phyloP scores from a whole-genome alignment of 345 rosid genomes.

The Citrus unshiu region DNA sequence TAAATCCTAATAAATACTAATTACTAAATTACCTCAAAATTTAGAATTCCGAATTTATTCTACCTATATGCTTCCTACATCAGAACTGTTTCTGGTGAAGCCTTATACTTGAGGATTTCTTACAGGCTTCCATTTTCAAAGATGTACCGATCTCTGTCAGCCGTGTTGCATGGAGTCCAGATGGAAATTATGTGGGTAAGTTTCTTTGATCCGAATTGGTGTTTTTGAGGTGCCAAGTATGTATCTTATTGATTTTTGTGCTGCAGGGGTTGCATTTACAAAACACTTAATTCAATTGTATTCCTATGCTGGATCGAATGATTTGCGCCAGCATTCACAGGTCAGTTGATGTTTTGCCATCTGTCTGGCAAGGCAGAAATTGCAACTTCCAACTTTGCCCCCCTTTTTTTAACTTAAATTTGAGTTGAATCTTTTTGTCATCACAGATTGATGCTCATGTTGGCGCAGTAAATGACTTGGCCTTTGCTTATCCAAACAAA shows the following conservation, averaged over 20 bases:
- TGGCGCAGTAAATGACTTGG: constrained; percentile 87
- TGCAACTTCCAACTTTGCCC: neutral
- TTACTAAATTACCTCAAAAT: too few species aligned
- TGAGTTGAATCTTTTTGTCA: constrained; percentile 17
- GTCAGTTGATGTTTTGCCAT: constrained; percentile 25
- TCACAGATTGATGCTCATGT: constrained; percentile 79
- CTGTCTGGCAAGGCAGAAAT: neutral
- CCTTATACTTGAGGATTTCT: constrained; percentile 11
- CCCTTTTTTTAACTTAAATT: neutral
- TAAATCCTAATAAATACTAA: too few species aligned
- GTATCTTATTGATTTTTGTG: constrained; percentile 27
- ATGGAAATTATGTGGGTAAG: constrained; percentile 64
- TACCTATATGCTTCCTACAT: too few species aligned
- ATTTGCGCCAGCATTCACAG: constrained; percentile 59
- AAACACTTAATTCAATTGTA: constrained; percentile 72
- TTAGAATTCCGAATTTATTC: too few species aligned
- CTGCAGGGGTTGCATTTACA: constrained; percentile 68
- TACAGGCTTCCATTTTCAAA: constrained; percentile 43
- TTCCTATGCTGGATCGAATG: constrained; percentile 48
- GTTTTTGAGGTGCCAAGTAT: constrained; percentile 10
- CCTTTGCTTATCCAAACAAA: constrained; percentile 81
- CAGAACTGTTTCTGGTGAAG: constrained; percentile 14
- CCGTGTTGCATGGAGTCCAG: constrained; percentile 68
- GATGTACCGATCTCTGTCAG: constrained; percentile 48
- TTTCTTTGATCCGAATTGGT: constrained; percentile 1